Percentiles rank a stretch among this genome's conserved stretches.
Evolutionary conservation across 805 yeast genomes (phyloP).

Genomic region (Candida tammaniensis): DNA sequence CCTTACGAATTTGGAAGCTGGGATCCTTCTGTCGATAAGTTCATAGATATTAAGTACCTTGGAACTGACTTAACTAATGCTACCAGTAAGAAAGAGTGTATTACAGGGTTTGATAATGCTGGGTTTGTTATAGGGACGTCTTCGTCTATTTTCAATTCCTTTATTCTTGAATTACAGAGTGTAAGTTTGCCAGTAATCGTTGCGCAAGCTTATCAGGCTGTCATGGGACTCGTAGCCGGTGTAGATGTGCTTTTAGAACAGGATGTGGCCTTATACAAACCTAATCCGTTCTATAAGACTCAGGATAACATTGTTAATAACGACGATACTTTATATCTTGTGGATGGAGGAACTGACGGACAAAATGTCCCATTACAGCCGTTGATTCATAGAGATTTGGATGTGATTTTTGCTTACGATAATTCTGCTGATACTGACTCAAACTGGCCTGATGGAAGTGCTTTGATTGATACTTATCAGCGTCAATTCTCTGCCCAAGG

Average conservation of each 20-base stretch:
- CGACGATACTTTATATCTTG: conserved; percentile 25
- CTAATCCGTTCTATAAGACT: conserved; percentile 59
- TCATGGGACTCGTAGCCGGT: conserved; percentile 34
- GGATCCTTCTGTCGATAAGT: conserved; percentile 72
- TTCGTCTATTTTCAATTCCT: conserved; percentile 71
- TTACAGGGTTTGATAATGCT: conserved; percentile 72
- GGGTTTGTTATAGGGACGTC: conserved; percentile 84
- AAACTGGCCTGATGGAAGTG: conserved; percentile 38
- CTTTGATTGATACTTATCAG: conserved; percentile 30
- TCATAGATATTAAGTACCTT: conserved; percentile 63
- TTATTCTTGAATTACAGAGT: conserved; percentile 54
- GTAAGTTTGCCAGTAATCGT: conserved; percentile 19
- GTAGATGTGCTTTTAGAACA: conserved; percentile 48
- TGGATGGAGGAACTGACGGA: conserved; percentile 40
- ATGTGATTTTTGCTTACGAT: conserved; percentile 36
- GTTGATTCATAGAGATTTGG: conserved; percentile 32
- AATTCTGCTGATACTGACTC: conserved; percentile 31
- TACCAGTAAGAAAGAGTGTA: conserved; percentile 46
- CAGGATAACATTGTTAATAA: conserved; percentile 26
- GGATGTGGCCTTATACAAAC: conserved; percentile 67
- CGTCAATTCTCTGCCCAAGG: conserved; percentile 43
- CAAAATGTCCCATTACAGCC: conserved; percentile 39
- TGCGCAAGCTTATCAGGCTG: conserved; percentile 16
- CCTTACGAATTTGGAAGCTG: conserved; percentile 69
- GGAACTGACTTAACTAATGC: conserved; percentile 70